phyloP scores from a whole-genome alignment of 2,329 filamentous ascomycete genomes.

The Trichoderma afroharzianum region DNA sequence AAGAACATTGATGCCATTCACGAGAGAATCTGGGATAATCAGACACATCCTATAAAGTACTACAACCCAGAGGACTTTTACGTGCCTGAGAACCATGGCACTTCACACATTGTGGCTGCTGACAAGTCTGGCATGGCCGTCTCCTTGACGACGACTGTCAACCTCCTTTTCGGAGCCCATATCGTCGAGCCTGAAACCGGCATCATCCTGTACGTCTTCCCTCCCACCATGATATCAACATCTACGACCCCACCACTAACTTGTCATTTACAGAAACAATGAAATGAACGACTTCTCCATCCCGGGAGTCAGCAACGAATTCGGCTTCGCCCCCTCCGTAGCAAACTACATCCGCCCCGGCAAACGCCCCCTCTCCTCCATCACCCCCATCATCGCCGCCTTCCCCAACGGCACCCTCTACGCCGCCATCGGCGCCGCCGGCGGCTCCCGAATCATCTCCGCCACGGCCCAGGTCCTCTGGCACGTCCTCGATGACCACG shows the following conservation, averaged over 20 bases:
- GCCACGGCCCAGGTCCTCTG: slow-evolving; percentile 71
- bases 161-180: slow-evolving; percentile 77
- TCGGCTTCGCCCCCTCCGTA: slow-evolving; percentile 76
- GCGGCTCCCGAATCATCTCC: slow-evolving; percentile 80
- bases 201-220: slow-evolving; percentile 58
- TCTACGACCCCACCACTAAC: background rate
- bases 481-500: slow-evolving; percentile 68
- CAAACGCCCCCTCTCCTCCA: slow-evolving; percentile 81
- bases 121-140: slow-evolving; percentile 73
- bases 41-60: slow-evolving; percentile 66
- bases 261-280: slow-evolving; percentile 44
- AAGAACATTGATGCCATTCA: slow-evolving; percentile 58
- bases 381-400: slow-evolving; percentile 73
- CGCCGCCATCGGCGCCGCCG: slow-evolving; percentile 70
- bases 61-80: slow-evolving; percentile 71
- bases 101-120: slow-evolving; percentile 67
- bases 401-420: slow-evolving; percentile 60
- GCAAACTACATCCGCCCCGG: slow-evolving; percentile 77
- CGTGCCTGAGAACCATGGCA: slow-evolving; percentile 67
- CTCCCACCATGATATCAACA: background rate
- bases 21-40: slow-evolving; percentile 64
- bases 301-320: slow-evolving; percentile 71
- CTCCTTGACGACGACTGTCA: slow-evolving; percentile 81
- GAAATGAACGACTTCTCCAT: slow-evolving; percentile 83
- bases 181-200: slow-evolving; percentile 79